Conservation (phyloP, 129 eudicot species). For the Saposhnikovia divaricata region DNA sequence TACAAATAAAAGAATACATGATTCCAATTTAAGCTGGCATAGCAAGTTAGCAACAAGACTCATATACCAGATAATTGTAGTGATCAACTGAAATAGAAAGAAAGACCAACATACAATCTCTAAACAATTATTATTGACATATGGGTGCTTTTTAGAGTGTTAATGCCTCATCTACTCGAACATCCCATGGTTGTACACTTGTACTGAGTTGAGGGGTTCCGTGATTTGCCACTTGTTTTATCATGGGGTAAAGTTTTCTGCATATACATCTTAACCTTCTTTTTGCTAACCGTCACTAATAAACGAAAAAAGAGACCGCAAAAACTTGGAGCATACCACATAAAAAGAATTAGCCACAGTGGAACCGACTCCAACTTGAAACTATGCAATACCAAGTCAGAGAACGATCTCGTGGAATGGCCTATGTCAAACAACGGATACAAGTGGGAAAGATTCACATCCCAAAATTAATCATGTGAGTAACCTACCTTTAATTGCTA, state of each 20-base stretch:
- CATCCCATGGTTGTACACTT: not conserved
- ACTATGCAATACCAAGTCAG: not conserved
- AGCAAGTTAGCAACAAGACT: not conserved
- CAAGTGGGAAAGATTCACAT: not conserved
- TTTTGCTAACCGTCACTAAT: not conserved
- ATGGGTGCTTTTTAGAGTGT: not conserved
- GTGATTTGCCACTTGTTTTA: not conserved
- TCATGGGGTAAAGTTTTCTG: not conserved
- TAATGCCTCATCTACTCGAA: not conserved
- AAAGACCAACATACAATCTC: not conserved
- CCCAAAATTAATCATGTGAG: not conserved
- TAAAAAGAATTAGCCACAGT: not conserved
- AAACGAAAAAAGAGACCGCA: not conserved
- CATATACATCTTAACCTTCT: not conserved
- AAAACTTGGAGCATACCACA: not conserved
- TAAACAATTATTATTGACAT: not conserved
- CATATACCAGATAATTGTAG: not conserved
- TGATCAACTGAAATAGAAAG: not conserved
- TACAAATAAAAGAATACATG: not conserved
- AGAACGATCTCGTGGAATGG: not conserved
- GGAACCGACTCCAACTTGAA: not conserved
- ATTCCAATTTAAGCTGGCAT: not conserved
- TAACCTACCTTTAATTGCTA: not conserved
- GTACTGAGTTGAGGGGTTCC: not conserved
- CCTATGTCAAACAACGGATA: not conserved